Evolutionary conservation across 164 flowering plant genomes (phyloP), one percentile per base, ranked within the genome.

Genomic region (Nelumbo lutea): DNA sequence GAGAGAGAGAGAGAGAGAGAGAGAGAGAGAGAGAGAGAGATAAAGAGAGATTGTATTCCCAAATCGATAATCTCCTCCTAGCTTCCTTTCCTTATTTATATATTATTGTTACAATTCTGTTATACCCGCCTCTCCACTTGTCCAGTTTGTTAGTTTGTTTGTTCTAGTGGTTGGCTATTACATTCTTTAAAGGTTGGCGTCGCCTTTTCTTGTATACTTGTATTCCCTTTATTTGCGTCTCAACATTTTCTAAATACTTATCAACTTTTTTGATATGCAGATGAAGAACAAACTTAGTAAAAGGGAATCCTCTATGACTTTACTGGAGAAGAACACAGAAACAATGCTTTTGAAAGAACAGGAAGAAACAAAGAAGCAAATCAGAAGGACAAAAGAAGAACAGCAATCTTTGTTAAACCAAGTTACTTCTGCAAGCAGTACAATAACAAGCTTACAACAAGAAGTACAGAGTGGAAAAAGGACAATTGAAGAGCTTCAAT

Each of bases 401-500:
- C 71, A 71, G 59, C 71, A 62, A 59, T 77, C 82, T 74, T 68
- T 86, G 62, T 59, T 76, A 40, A 72, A 64, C 63, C 77, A 81
- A 70, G 58, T 84, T 39, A 67, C 72, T 50, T 68, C 83, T 48
- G 83, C 85, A 56, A 79, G 79, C 61, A 64, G 66, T 66, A 84
- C 85, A 13, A 73, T 89, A 52, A 27, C 75, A 52, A 72, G 79
- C 59, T 68, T 89, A 44, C 88, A 82, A 47, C 73, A 73, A 61
- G 93, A 92, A 72, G 77, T 95, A 58, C 80, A 80, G 71, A 76
- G 76, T 48, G 89, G 89, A 81, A 88, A 85, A 78, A 79, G 66
- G 68, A 59, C 75, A 39, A 51, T 79, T 14, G 79, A 80, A 70
- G 89, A 86, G 66, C 87, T 88, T 50, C 77, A 78, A 72, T 41